Evolutionary conservation across 768 basidiomycete species (phyloP), one percentile per base, ranked within the genome.

Genomic region (Macrolepiota dolichaula): DNA sequence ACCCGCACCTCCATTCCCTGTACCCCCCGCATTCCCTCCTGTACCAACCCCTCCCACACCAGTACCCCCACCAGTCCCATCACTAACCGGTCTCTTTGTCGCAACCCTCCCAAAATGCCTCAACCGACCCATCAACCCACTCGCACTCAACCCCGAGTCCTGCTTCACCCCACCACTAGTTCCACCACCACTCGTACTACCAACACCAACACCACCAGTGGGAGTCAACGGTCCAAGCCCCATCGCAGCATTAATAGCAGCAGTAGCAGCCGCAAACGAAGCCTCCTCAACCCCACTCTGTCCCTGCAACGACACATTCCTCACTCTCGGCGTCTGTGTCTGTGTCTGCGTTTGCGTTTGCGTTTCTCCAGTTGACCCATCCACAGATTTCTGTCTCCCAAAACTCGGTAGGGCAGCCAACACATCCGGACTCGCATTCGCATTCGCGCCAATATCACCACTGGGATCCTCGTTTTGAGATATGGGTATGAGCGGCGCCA

Each of bases 111-210:
- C 89, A 63, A 95, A 84, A 56, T 76, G 87, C 71, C 87, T 91
- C 61, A 95, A 72, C 63, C 89, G 83, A 0, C 92, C 91, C 82
- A 96, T 95, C 57, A 95, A 72, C 1, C 89, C 82, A 24, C 78
- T 72, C 4, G 88, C 85, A 3, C 82, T 85, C 57, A 67, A 1
- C 79, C 82, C 27, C 76, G 71, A 5, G 77, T 78, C 77, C 37
- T 71, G 37, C 70, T 76, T 64, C 62, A 61, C 46, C 37, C 62
- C 25, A 9, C 22, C 24, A 11, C 4, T 19, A 12, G 22, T 9
- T 22, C 7, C 15, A 35, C 55, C 57, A n/a, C 55, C 57, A n/a
- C 46, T 51, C 29, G 63, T 62, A 3, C 47, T 49, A 4, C 63
- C 19, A 5, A 13, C 22, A n/a, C 12, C 29, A 9, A 19, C 11